A percentile compares a stretch with the other conserved stretches of the same genome.
phyloP scores from a whole-genome alignment of 2,329 filamentous ascomycete species.

The Pseudopyrenochaeta lycopersici region DNA sequence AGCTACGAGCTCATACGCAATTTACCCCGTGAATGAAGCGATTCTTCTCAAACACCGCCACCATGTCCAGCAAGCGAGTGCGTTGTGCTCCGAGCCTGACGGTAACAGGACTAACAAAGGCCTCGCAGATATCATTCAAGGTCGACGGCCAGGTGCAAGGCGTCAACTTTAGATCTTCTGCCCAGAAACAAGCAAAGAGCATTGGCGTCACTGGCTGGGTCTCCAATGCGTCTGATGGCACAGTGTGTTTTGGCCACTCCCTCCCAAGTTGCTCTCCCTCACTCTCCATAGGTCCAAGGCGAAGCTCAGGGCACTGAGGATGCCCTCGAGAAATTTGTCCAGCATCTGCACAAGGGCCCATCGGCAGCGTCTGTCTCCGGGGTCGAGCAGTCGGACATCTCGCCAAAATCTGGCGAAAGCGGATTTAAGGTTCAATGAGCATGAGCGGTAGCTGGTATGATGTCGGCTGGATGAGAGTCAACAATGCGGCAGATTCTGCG shows the following conservation, averaged over 20 bases:
- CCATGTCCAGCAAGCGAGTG: constrained; percentile 48
- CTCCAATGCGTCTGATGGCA: constrained; percentile 57
- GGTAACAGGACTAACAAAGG: constrained; percentile 25
- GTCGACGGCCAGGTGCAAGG: constrained; percentile 60
- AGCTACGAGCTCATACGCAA: not conserved
- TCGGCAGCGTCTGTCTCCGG: constrained; percentile 75
- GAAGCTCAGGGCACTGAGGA: constrained; percentile 82
- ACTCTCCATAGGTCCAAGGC: constrained; percentile 75
- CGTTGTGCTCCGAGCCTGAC: constrained; percentile 13
- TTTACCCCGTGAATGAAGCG: constrained; percentile 25
- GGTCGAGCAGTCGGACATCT: constrained; percentile 74
- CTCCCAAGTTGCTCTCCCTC: constrained; percentile 4
- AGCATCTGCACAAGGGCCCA: constrained; percentile 79
- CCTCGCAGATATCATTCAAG: constrained; percentile 56
- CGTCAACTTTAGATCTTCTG: constrained; percentile 61
- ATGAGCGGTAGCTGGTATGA: not conserved
- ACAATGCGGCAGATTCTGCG: not conserved
- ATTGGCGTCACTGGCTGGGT: constrained; percentile 58
- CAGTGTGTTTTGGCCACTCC: constrained; percentile 35
- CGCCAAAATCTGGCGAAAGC: constrained; percentile 71
- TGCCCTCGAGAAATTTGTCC: constrained; percentile 73
- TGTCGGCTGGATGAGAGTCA: not conserved
- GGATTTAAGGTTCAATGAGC: constrained; percentile 60
- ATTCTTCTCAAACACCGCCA: constrained; percentile 38
- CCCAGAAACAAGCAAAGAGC: constrained; percentile 53